Evolutionary conservation across 164 flowering plant species (phyloP).

Genomic region (Vitis labrusca): DNA sequence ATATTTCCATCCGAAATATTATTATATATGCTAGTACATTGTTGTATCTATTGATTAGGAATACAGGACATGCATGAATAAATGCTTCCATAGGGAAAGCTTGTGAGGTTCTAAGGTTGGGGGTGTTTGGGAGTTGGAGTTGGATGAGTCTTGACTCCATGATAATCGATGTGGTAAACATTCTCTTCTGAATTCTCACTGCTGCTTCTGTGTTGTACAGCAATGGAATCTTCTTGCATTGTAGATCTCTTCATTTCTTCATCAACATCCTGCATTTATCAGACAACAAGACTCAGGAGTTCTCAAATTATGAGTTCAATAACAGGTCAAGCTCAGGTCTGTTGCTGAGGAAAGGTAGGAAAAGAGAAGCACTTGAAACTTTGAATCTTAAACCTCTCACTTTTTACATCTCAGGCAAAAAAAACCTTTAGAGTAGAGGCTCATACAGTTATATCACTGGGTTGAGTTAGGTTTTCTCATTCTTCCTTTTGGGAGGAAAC

Average conservation of each 20-base stretch:
- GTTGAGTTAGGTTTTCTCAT: too few relatives aligned
- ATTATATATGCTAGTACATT: too few relatives aligned
- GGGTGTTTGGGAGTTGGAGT: conserved; percentile 64
- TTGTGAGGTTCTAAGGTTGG: conserved; percentile 15
- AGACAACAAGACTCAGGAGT: not conserved
- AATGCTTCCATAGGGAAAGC: too few relatives aligned
- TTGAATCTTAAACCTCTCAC: not conserved
- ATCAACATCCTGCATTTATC: conserved; percentile 27
- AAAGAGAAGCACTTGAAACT: not conserved
- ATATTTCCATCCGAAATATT: too few relatives aligned
- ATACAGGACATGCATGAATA: too few relatives aligned
- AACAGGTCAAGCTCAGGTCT: too few relatives aligned
- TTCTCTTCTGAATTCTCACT: conserved; percentile 28
- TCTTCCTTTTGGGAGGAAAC: too few relatives aligned
- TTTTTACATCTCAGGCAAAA: too few relatives aligned
- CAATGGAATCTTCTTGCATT: conserved; percentile 5
- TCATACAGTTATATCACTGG: too few relatives aligned
- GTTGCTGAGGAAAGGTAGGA: not conserved
- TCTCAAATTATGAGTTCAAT: not conserved
- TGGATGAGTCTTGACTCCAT: conserved; percentile 72
- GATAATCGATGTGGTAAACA: conserved; percentile 64
- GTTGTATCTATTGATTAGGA: too few relatives aligned
- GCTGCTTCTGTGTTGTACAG: conserved; percentile 4
- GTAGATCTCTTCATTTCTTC: conserved; percentile 1
- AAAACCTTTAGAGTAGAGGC: too few relatives aligned